Conservation (phyloP, 805 yeast species). For the Nakazawaea populi region DNA sequence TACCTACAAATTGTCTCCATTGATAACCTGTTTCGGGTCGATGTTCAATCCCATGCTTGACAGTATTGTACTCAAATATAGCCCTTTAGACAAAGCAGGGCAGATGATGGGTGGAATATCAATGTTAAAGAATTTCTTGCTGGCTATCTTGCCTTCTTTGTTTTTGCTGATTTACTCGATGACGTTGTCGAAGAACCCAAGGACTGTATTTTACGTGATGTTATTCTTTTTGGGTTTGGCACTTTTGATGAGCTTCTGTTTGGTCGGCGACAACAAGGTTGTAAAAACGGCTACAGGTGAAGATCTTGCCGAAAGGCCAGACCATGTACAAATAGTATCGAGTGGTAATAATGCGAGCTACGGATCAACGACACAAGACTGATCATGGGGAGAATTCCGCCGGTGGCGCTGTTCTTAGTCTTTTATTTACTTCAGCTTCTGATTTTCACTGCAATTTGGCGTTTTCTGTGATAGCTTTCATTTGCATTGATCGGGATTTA, state of each 20-base stretch:
- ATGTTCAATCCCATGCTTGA: constrained; percentile 53
- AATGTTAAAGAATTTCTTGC: constrained; percentile 44
- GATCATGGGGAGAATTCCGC: too few relatives aligned
- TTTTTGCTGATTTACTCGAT: constrained; percentile 42
- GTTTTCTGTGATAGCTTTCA: too few relatives aligned
- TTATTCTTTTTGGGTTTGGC: constrained; percentile 19
- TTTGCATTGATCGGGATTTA: too few relatives aligned
- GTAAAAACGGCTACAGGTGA: too few relatives aligned
- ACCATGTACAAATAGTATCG: too few relatives aligned
- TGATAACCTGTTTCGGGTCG: constrained; percentile 42
- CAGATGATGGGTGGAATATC: constrained; percentile 71
- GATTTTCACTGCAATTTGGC: too few relatives aligned
- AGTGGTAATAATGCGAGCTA: too few relatives aligned
- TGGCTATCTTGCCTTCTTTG: constrained; percentile 43
- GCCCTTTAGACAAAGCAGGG: constrained; percentile 54
- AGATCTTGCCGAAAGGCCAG: too few relatives aligned
- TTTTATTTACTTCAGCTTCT: too few relatives aligned
- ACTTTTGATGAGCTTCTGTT: constrained; percentile 14
- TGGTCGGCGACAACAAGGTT: constrained; percentile 11
- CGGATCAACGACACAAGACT: too few relatives aligned
- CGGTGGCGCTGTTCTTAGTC: too few relatives aligned
- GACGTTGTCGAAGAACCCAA: constrained; percentile 34
- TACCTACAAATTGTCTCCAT: constrained; percentile 26
- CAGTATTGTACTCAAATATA: constrained; percentile 55
- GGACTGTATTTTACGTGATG: constrained; percentile 25